These are phyloP conservation scores for Jacaranda mimosifolia DNA, from an alignment of 257 asterid species.

Conservation along the genomic window DNA sequence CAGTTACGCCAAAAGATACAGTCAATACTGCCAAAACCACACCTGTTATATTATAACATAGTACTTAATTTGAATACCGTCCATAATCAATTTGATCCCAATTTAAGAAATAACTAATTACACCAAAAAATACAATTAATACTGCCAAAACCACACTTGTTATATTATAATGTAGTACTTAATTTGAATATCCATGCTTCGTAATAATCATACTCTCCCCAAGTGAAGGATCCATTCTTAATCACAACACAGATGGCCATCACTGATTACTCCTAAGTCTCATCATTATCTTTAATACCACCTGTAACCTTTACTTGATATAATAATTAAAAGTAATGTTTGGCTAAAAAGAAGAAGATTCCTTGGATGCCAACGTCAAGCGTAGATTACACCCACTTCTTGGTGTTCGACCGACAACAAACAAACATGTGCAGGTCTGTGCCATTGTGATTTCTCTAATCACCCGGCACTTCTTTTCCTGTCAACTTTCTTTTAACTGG, in stretches of 20 bases:
- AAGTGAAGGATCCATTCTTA: not conserved
- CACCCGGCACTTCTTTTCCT: conserved; percentile 42
- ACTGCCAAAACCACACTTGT: no score
- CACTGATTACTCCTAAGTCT: not conserved
- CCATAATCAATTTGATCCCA: no score
- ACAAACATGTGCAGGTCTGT: conserved; percentile 46
- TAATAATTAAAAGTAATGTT: conserved; percentile 27
- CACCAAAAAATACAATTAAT: no score
- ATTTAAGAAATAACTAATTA: no score
- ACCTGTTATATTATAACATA: no score
- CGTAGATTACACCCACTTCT: conserved; percentile 39
- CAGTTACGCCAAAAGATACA: no score
- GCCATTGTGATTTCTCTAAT: conserved; percentile 45
- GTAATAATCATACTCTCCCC: no score
- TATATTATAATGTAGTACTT: no score
- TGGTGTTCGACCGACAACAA: conserved; percentile 51
- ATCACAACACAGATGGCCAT: not conserved
- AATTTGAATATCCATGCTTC: not conserved
- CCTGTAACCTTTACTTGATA: conserved; percentile 14
- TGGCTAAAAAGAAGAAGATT: conserved; percentile 43
- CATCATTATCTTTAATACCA: not conserved
- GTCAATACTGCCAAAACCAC: no score
- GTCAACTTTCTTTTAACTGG: conserved; percentile 6
- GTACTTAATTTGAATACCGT: no score
- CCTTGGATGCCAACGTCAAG: conserved; percentile 29